Conservation (phyloP, 1,284 basidiomycete species). For the Marasmius fiardii region DNA sequence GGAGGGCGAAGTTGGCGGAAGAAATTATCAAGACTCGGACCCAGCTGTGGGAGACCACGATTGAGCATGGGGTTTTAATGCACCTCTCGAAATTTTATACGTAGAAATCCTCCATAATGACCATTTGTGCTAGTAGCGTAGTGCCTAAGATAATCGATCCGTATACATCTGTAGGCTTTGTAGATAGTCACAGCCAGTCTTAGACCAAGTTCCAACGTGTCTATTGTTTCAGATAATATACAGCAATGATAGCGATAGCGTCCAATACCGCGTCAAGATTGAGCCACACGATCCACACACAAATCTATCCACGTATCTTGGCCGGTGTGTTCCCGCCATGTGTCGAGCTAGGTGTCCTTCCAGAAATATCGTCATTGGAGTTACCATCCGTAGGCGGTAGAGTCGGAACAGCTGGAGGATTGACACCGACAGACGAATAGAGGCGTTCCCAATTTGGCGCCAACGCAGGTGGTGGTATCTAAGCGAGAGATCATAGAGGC, state of each 20-base stretch:
- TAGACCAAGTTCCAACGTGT: too few species aligned
- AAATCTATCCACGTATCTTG: not conserved
- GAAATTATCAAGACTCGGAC: slow-evolving; percentile 60
- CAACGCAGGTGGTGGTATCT: slow-evolving; percentile 46
- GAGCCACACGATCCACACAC: too few species aligned
- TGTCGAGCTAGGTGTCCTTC: slow-evolving; percentile 55
- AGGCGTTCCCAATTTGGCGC: slow-evolving; percentile 25
- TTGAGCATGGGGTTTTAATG: slow-evolving; percentile 67
- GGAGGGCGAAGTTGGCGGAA: slow-evolving; percentile 45
- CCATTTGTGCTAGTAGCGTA: too few species aligned
- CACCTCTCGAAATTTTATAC: slow-evolving; percentile 43
- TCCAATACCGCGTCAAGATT: too few species aligned
- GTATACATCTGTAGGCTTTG: too few species aligned
- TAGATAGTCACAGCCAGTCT: too few species aligned
- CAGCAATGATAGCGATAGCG: too few species aligned
- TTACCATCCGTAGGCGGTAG: slow-evolving; percentile 17
- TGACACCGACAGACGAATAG: slow-evolving; percentile 24
- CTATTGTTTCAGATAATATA: too few species aligned
- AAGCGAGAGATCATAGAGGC: not conserved
- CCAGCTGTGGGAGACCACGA: slow-evolving; percentile 69
- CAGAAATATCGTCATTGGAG: slow-evolving; percentile 28
- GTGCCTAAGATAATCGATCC: too few species aligned
- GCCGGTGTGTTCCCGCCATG: slow-evolving; percentile 54
- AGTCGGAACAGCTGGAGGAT: slow-evolving; percentile 14
- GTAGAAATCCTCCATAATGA: slow-evolving; percentile 3